Conservation (phyloP, 179 eudicot genomes). For the Corrigiola litoralis region DNA sequence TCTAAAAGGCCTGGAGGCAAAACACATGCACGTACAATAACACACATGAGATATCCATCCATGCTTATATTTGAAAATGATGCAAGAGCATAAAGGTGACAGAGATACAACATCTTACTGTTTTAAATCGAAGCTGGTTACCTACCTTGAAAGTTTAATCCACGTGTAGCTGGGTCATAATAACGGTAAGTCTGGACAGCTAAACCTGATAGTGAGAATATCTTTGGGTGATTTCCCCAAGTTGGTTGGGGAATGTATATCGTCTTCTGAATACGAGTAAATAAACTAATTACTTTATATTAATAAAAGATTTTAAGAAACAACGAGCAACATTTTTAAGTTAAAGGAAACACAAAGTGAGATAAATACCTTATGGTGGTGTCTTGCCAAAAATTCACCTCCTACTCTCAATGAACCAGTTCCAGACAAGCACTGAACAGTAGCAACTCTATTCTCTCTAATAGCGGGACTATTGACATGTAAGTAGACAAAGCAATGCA, state of each 20-base stretch:
- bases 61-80: not conserved
- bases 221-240: constrained; percentile 95
- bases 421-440: constrained; percentile 94
- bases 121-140: not conserved
- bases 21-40: not conserved
- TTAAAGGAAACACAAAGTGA: too few species aligned
- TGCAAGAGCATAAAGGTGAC: not conserved
- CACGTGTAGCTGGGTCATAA: constrained; percentile 90
- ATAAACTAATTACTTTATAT: not conserved
- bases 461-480: constrained; percentile 66
- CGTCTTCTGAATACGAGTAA: constrained; percentile 43
- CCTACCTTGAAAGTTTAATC: constrained; percentile 71
- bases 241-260: constrained; percentile 89
- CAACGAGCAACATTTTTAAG: not conserved
- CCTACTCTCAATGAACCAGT: constrained; percentile 94
- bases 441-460: constrained; percentile 75
- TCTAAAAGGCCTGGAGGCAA: constrained; percentile 61
- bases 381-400: constrained; percentile 80
- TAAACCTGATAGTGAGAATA: constrained; percentile 75
- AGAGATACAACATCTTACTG: not conserved
- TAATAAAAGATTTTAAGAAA: not conserved
- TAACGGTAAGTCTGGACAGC: constrained; percentile 81
- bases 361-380: constrained; percentile 63
- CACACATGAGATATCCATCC: not conserved
- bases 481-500: not conserved